phyloP scores from a whole-genome alignment of 1,284 basidiomycete species.

The Leccinum fallax region DNA sequence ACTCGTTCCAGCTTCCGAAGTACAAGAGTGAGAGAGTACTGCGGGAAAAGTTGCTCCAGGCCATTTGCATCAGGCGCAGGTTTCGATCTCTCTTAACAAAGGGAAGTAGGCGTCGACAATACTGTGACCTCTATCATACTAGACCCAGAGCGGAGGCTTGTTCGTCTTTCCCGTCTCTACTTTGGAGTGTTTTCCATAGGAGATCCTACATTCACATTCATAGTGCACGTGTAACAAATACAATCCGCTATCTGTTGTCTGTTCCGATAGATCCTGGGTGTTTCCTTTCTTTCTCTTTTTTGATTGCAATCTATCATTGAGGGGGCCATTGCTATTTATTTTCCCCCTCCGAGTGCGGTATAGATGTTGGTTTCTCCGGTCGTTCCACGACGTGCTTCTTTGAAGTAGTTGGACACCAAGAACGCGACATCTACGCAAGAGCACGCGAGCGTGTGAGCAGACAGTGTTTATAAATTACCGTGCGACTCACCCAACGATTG shows the following conservation, averaged over 20 bases:
- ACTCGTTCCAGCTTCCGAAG: constrained; percentile 57
- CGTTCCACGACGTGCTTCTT: constrained; percentile 54
- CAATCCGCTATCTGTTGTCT: background rate
- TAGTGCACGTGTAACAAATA: constrained; percentile 12
- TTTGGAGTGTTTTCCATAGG: background rate
- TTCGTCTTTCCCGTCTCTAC: background rate
- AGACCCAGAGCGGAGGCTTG: background rate
- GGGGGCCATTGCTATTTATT: constrained; percentile 5
- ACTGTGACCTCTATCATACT: background rate
- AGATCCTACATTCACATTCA: background rate
- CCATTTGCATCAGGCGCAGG: constrained; percentile 83
- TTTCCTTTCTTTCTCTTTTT: background rate
- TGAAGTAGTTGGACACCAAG: constrained; percentile 77
- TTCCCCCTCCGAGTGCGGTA: constrained; percentile 33
- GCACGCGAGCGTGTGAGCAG: background rate
- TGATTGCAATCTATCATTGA: no score
- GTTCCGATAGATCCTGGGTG: background rate
- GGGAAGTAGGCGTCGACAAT: background rate
- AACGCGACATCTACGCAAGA: constrained; percentile 67
- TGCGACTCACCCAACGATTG: constrained; percentile 69
- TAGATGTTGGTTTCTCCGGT: constrained; percentile 32
- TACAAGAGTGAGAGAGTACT: constrained; percentile 67
- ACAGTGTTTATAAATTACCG: background rate
- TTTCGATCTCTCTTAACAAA: constrained; percentile 80
- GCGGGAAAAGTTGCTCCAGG: constrained; percentile 80